phyloP scores from a whole-genome alignment of 176 grass and related monocot species.

The Paspalum notatum region DNA sequence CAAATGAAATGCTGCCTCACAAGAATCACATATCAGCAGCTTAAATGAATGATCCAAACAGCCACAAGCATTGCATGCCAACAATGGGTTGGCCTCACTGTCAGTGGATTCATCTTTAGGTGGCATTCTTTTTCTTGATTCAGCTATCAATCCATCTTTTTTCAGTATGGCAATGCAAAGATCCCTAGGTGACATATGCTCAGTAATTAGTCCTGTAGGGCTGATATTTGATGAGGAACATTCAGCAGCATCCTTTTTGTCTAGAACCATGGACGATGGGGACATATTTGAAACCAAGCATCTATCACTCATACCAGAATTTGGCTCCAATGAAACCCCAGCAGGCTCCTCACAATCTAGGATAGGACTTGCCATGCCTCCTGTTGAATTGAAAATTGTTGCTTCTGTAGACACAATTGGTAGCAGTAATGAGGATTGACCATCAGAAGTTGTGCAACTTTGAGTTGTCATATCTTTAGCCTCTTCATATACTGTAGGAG shows the following conservation, averaged over 20 bases:
- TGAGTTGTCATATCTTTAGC: conserved; percentile 36
- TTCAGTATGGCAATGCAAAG: conserved; percentile 77
- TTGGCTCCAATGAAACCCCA: conserved; percentile 38
- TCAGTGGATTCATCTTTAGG: conserved; percentile 33
- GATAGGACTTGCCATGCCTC: conserved; percentile 10
- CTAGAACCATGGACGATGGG: conserved; percentile 28
- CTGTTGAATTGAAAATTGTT: conserved; percentile 29
- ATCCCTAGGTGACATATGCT: conserved; percentile 62
- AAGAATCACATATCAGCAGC: conserved; percentile 91
- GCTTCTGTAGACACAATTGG: conserved; percentile 29
- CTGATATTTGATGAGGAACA: conserved; percentile 55
- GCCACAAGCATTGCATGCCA: conserved; percentile 65
- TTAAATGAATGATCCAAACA: conserved; percentile 55
- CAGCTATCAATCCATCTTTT: conserved; percentile 57
- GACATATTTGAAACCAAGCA: conserved; percentile 39
- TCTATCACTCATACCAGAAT: conserved; percentile 34
- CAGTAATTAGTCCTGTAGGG: conserved; percentile 34
- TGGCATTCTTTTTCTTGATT: conserved; percentile 33
- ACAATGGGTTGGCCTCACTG: conserved; percentile 42
- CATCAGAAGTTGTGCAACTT: conserved; percentile 45
- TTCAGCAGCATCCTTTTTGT: conserved; percentile 53
- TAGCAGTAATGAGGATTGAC: conserved; percentile 35
- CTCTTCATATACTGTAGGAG: conserved; percentile 39
- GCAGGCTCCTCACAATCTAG: conserved; percentile 23
- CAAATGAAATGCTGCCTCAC: conserved; percentile 88